These are phyloP conservation scores for Cadophora sp. DNA, from an alignment of 2,329 filamentous ascomycete genomes.

Conservation along the genomic window DNA sequence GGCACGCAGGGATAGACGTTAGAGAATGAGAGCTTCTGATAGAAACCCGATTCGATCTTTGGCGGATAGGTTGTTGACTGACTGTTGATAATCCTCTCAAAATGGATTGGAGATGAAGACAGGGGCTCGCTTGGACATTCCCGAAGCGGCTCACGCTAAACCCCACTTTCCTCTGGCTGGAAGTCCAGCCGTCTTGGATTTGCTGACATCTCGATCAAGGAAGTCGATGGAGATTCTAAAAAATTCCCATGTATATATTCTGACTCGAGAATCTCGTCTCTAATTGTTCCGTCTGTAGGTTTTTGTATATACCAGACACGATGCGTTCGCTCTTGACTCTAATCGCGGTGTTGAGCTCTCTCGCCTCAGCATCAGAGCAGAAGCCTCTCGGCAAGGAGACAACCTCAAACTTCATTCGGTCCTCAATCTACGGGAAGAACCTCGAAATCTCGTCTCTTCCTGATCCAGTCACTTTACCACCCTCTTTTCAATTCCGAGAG, in stretches of 20 bases:
- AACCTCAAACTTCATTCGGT: conserved; percentile 31
- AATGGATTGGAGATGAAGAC: not conserved
- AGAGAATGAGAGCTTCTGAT: no score
- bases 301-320: not conserved
- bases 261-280: not conserved
- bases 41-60: no score
- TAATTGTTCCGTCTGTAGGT: not conserved
- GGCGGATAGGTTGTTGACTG: not conserved
- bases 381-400: not conserved
- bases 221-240: not conserved
- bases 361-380: conserved; percentile 18
- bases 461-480: conserved; percentile 31
- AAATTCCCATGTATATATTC: not conserved
- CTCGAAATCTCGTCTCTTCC: conserved; percentile 16
- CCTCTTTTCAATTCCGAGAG: conserved; percentile 29
- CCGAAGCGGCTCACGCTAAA: not conserved
- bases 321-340: not conserved
- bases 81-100: no score
- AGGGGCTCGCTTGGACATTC: not conserved
- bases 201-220: not conserved
- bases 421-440: conserved; percentile 30
- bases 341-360: not conserved
- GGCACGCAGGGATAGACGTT: no score
- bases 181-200: not conserved
- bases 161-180: not conserved